Percentiles rank a stretch among this genome's conserved stretches.
Evolutionary conservation across 495 filamentous ascomycete species (phyloP).

Genomic region (Neurospora discreta): DNA sequence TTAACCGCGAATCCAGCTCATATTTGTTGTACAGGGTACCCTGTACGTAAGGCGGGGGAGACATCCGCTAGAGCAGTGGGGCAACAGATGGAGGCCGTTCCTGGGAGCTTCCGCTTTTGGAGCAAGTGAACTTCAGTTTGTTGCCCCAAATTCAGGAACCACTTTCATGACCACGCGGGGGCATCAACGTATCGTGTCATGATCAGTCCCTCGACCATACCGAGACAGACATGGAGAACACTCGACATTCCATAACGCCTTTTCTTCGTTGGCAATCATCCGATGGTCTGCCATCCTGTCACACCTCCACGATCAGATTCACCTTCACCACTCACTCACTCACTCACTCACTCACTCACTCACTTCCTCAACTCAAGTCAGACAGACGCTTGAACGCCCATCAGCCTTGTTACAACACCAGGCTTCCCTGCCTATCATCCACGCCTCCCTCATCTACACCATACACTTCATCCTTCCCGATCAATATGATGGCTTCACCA

Average conservation of each 20-base stretch:
- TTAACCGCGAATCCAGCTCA: no score
- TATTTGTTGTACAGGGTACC: no score
- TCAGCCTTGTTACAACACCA: background rate
- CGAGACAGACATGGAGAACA: background rate
- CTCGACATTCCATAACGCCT: background rate
- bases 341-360: no score
- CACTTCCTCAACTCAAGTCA: no score
- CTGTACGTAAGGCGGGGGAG: background rate
- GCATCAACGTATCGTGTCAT: background rate
- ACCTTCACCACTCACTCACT: background rate
- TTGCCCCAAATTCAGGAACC: background rate
- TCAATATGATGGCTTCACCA: background rate
- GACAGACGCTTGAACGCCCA: background rate
- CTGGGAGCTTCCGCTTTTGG: background rate
- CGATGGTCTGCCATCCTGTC: background rate
- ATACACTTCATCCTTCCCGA: background rate
- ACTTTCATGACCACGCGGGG: background rate
- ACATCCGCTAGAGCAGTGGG: background rate
- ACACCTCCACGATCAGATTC: background rate
- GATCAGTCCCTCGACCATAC: background rate
- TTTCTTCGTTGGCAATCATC: background rate
- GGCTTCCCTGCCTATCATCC: background rate
- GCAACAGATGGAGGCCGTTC: background rate
- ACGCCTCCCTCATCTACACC: background rate
- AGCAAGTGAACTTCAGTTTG: background rate